Conservation (phyloP, 192 early-diverging fungal genomes). For the Coemansia sp. region DNA sequence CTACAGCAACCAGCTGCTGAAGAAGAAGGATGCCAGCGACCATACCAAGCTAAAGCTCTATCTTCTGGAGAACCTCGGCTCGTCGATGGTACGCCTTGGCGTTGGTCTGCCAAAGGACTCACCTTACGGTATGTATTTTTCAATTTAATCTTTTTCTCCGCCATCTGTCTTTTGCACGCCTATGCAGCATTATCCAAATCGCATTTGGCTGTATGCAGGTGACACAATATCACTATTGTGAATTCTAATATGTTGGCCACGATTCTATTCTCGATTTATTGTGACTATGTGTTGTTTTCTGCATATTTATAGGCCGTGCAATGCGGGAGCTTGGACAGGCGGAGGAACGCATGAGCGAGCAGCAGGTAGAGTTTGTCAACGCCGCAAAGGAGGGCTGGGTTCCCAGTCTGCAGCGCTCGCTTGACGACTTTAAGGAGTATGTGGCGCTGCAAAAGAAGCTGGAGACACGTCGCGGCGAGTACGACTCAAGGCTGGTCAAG, state of each 20-base stretch:
- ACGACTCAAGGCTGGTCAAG: constrained; percentile 87
- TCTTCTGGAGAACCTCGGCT: constrained; percentile 65
- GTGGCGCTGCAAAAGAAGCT: constrained; percentile 79
- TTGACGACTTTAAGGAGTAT: constrained; percentile 57
- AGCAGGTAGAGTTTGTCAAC: constrained; percentile 52
- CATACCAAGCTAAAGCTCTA: constrained; percentile 64
- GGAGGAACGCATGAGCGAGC: constrained; percentile 49
- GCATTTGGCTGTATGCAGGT: neutral
- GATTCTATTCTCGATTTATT: constrained; percentile 12
- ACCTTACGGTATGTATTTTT: constrained; percentile 34
- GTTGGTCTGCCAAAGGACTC: constrained; percentile 53
- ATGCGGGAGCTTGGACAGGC: constrained; percentile 58
- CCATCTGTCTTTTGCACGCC: neutral
- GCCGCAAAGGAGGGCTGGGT: constrained; percentile 58
- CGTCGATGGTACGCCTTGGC: constrained; percentile 66
- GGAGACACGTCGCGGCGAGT: constrained; percentile 84
- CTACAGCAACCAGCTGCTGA: constrained; percentile 58
- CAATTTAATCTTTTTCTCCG: neutral
- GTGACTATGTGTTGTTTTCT: constrained; percentile 8
- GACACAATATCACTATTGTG: neutral
- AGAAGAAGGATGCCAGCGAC: constrained; percentile 66
- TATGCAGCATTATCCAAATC: neutral
- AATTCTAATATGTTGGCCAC: constrained; percentile 1
- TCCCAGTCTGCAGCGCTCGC: constrained; percentile 49
- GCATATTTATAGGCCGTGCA: constrained; percentile 42